Evolutionary conservation across 345 rosid species (phyloP).

Genomic region (Melaleuca alternifolia): DNA sequence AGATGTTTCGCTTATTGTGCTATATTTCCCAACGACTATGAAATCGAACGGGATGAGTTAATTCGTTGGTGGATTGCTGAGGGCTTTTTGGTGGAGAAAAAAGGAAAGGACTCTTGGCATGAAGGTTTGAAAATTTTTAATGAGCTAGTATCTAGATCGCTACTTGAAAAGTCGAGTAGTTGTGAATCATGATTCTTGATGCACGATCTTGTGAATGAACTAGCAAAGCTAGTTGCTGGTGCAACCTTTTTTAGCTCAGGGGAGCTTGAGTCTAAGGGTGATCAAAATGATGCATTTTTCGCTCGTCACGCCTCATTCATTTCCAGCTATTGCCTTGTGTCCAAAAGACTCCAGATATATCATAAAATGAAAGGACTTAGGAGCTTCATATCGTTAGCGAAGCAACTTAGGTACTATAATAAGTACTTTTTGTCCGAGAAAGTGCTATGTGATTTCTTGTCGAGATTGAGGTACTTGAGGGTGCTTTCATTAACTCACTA

Average conservation of each 20-base stretch:
- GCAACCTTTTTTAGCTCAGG: background rate
- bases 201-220: background rate
- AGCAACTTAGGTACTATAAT: background rate
- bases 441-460: background rate
- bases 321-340: accelerated
- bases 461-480: background rate
- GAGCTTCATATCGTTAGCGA: background rate
- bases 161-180: no score
- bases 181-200: background rate
- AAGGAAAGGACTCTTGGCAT: background rate
- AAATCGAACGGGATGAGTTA: no score
- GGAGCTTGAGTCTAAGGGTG: background rate
- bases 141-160: background rate
- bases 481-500: background rate
- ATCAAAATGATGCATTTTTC: background rate
- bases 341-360: background rate
- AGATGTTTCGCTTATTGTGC: no score
- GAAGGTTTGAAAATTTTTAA: background rate
- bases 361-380: background rate
- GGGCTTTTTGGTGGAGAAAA: no score
- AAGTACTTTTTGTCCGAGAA: background rate
- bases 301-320: background rate
- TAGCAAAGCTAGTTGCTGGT: background rate
- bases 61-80: no score
- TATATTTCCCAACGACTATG: no score